These are phyloP conservation scores for Paraphoma sp. DNA, from an alignment of 2,329 filamentous ascomycete genomes.

Conservation along the genomic window DNA sequence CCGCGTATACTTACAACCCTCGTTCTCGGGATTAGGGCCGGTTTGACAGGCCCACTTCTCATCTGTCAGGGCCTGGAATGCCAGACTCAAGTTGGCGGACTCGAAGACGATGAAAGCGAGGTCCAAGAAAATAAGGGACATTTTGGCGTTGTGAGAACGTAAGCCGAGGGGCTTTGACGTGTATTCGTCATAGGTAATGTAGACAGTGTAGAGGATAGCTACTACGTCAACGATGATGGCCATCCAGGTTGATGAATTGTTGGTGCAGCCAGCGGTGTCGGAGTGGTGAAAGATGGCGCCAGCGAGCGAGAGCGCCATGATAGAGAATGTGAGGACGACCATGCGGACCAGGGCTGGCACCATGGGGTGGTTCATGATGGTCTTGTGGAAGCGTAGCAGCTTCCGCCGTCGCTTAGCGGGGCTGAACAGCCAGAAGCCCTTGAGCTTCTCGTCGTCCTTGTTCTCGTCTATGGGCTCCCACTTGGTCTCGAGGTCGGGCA, in stretches of 20 bases:
- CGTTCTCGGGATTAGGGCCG: not conserved
- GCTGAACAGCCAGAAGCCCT: slow-evolving; percentile 57
- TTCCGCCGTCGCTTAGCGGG: slow-evolving; percentile 58
- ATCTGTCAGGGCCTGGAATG: slow-evolving; percentile 80
- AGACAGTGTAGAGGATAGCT: slow-evolving; percentile 86
- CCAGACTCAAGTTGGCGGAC: slow-evolving; percentile 87
- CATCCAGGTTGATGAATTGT: slow-evolving; percentile 75
- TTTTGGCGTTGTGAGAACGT: slow-evolving; percentile 82
- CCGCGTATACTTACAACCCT: slow-evolving; percentile 36
- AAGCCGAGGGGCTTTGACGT: slow-evolving; percentile 90
- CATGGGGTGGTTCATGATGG: slow-evolving; percentile 79
- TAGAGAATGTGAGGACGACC: slow-evolving; percentile 81
- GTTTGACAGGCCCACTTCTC: slow-evolving; percentile 60
- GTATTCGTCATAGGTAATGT: slow-evolving; percentile 97
- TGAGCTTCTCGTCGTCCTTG: slow-evolving; percentile 55
- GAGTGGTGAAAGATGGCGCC: slow-evolving; percentile 70
- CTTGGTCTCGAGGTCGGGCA: slow-evolving; percentile 53
- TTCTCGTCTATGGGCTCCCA: slow-evolving; percentile 65
- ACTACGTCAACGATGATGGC: slow-evolving; percentile 88
- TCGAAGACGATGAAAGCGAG: slow-evolving; percentile 98
- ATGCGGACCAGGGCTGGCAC: slow-evolving; percentile 85
- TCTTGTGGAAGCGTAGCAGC: slow-evolving; percentile 68
- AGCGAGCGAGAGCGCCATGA: slow-evolving; percentile 80
- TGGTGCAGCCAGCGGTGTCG: slow-evolving; percentile 47
- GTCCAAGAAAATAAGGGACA: slow-evolving; percentile 87